Evolutionary conservation across 1,284 basidiomycete species (phyloP).

Genomic region (Bothia castanella): DNA sequence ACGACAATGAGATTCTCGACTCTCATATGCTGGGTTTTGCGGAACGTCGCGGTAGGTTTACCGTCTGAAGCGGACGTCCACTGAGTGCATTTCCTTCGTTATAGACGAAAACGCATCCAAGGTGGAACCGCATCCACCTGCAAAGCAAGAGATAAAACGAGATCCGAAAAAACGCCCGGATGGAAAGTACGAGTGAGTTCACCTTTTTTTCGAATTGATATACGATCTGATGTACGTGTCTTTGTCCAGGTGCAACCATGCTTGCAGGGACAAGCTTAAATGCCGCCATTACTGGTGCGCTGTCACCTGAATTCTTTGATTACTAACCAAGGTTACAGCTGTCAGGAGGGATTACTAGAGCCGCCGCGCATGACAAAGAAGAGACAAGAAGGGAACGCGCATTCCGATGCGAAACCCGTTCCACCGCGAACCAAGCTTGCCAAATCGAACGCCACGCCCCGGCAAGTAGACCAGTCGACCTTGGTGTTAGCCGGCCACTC

Average conservation of each 20-base stretch:
- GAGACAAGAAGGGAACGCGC: conserved; percentile 20
- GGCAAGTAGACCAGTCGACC: conserved; percentile 40
- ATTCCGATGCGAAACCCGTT: conserved; percentile 18
- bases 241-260: conserved; percentile 64
- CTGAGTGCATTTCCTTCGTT: conserved; percentile 1
- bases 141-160: conserved; percentile 7
- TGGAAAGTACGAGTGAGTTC: conserved; percentile 52
- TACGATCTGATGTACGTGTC: background rate
- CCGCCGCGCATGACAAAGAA: conserved; percentile 46
- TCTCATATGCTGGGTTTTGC: conserved; percentile 4
- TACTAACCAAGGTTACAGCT: conserved; percentile 42
- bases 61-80: background rate
- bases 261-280: conserved; percentile 70
- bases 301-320: background rate
- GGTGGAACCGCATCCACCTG: background rate
- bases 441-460: conserved; percentile 33
- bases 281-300: conserved; percentile 69
- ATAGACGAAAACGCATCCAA: background rate
- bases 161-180: conserved; percentile 38
- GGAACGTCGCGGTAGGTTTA: conserved; percentile 9
- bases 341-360: conserved; percentile 61
- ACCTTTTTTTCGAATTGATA: background rate
- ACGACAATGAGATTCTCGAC: conserved; percentile 15
- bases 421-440: conserved; percentile 10
- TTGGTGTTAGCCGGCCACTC: conserved; percentile 39